phyloP scores from a whole-genome alignment of 305 asterid species.

The Rubia occidens region DNA sequence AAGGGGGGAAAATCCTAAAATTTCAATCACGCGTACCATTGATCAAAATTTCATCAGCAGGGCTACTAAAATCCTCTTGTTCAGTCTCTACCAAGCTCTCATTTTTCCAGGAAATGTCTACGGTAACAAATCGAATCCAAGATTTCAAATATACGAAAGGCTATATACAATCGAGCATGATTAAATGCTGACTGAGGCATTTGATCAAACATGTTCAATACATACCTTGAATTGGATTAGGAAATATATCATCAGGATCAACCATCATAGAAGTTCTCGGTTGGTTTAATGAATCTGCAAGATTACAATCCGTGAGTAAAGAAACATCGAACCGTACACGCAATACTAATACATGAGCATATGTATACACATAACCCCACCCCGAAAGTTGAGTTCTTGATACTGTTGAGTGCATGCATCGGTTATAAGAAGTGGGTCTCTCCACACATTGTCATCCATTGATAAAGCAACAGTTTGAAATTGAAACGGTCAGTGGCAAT shows the following conservation, averaged over 20 bases:
- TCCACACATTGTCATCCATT: constrained; percentile 54
- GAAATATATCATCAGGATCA: constrained; percentile 28
- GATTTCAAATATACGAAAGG: background rate
- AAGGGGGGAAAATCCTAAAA: background rate
- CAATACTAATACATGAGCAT: background rate
- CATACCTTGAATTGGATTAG: constrained; percentile 48
- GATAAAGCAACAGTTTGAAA: constrained; percentile 21
- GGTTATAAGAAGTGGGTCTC: constrained; percentile 69
- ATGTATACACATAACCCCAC: constrained; percentile 15
- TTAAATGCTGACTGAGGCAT: background rate
- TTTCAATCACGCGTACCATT: constrained; percentile 22
- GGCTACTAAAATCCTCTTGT: constrained; percentile 10
- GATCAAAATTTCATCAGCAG: constrained; percentile 13
- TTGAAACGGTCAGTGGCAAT: constrained; percentile 14
- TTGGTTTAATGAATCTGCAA: constrained; percentile 38
- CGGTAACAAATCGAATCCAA: constrained; percentile 9
- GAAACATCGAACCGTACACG: background rate
- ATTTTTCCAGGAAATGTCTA: constrained; percentile 8
- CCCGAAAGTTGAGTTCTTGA: constrained; percentile 29
- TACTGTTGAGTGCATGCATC: constrained; percentile 46
- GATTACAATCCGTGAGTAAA: constrained; percentile 21
- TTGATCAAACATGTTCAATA: background rate
- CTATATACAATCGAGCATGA: background rate
- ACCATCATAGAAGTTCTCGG: constrained; percentile 37
- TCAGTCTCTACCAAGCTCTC: constrained; percentile 3